Base-by-base conservation (phyloP, 306 rosid species). In the Inga leiocalycina region DNA sequence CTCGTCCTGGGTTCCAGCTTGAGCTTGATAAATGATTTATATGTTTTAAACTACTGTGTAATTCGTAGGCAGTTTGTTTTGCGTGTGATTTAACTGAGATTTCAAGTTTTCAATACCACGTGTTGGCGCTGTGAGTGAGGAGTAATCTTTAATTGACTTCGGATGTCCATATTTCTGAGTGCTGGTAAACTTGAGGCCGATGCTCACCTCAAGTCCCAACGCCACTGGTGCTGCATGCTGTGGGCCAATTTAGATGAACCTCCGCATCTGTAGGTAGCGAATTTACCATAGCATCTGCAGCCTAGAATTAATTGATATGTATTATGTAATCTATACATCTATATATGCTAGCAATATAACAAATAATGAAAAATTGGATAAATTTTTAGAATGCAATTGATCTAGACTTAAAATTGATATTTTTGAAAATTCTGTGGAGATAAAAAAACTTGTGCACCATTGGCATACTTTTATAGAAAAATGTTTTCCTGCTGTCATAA, bases 21-120 rank as follows among this genome's bases (percentile, higher is more conserved):
- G 83, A 48, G 85, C 54, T 46, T 32, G 85, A 81, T 81, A 27
- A 59, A 74, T 49, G 30, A 24, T 71, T 71, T 74, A 8, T 10
- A 39, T 74, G 79, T 78, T 81, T 85, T 84, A 87, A 81, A 75
- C 80, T 78, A 62, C 57, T 75, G 41, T 56, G 24, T 24, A 61
- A 57, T 80, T 74, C 51, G 45, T 30, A 32, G 79, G 65, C 37
- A 76, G 71, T 43, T 52, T 68, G 73, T 78, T 72, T 73, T 75
- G 75, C 68, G 45, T 37, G 56, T 45, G 49, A 3, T 27, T 69
- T 77, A 81, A 81, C 76, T 49, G 81, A 41, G 71, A 41, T 37
- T 70, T 44, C 76, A 20, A 68, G 65, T 77, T 77, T 73, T 37
- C 35, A 66, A 66, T 78, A 4, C 22, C 68, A 78, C 77, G 48